Evolutionary conservation across 1,284 basidiomycete species (phyloP), one percentile per base, ranked within the genome.

Genomic region (Heterobasidion occidentale): DNA sequence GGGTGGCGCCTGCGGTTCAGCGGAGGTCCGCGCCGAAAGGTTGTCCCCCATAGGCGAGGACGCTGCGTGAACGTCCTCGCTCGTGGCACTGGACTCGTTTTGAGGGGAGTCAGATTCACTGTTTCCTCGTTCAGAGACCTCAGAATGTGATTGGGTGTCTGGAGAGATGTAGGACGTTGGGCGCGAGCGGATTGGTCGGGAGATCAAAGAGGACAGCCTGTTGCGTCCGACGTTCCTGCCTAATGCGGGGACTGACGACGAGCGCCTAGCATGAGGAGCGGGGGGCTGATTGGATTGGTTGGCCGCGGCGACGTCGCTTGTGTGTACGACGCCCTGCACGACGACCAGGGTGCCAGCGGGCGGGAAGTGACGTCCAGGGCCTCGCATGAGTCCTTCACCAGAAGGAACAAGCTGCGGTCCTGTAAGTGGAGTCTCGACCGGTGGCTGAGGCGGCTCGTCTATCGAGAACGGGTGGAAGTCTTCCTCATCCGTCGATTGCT

Each of bases 251-350:
- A 36, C 49, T 9, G 49, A 51, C 35, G 49, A 9, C 12, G 49
- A 34, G 35, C 49, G 27, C 15, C 49, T 14, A 27, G 15, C 27
- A 34, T 27, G 53, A 44, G 58, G 46, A 51, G 34, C 46, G 36
- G 48, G 4, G 14, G 48, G 15, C 0, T 38, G 35, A 46, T 52
- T 50, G 46, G 55, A 17, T 38, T 51, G 36, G 52, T 52, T 38
- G 63, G 46, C 14, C 58, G 76, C 74, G 4, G 77, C 72, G 7
- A 78, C 76, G 65, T 88, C 86, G 9, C 84, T 84, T 0, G 88
- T 90, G 60, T 90, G 87, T 1, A 90, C 88, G 47, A 90, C 86
- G 49, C 87, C 87, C 68, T 90, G 87, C 0, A 90, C 87, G 36
- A 90, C 84, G 36, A 90, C 88, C 8, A 90, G 76, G 1, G 88